Base-by-base conservation (phyloP, 2,329 filamentous ascomycete genomes). In the Neoscytalidium dimidiatum region DNA sequence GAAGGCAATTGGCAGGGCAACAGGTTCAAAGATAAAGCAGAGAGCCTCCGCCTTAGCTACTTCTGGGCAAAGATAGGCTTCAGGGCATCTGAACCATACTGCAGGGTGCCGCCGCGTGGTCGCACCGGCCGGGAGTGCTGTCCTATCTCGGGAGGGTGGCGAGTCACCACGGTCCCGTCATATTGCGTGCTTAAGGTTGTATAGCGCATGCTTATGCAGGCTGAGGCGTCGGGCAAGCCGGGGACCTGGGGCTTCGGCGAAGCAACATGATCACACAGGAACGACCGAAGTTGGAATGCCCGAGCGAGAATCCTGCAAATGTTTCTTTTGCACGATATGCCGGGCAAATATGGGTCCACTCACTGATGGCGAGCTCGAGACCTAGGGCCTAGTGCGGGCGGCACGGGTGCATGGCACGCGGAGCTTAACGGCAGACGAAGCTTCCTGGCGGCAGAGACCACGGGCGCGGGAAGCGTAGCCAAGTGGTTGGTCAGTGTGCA, bases 161-260 rank as follows among this genome's bases (percentile, higher is more conserved):
- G 51, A 46, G 48, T 26, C 61, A 64, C 61, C 48, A 64, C 56
- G 61, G 17, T 31, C 8, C 61, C 38, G 35, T n/a, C 49, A 26
- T 41, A 53, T 64, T 64, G 61, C 61, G 61, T 64, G 61, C 61
- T 64, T 52, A 21, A 62, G 23, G 46, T 51, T 52, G 49, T n/a
- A 33, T 51, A 29, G 26, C 56, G 21, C 14, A 21, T 44, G 38
- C 14, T 29, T 58, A 46, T 43, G 48, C 61, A 38, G 35, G 17
- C 17, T 26, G n/a, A n/a, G 33, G 8, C 17, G 21, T 58, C 17
- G 17, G 31, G 28, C 38, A 46, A 21, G 19, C n/a, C 56, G 56
- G 56, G 28, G 41, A 60, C 26, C 56, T 31, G 26, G 26, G 3
- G 5, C 28, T 33, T n/a, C n/a, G n/a, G n/a, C 23, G 38, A 60